Percentiles rank a stretch among this genome's conserved stretches.
These are phyloP conservation scores for Aphanomyces stellatus DNA, from an alignment of 352 stramenopile species.

Conservation along the genomic window DNA sequence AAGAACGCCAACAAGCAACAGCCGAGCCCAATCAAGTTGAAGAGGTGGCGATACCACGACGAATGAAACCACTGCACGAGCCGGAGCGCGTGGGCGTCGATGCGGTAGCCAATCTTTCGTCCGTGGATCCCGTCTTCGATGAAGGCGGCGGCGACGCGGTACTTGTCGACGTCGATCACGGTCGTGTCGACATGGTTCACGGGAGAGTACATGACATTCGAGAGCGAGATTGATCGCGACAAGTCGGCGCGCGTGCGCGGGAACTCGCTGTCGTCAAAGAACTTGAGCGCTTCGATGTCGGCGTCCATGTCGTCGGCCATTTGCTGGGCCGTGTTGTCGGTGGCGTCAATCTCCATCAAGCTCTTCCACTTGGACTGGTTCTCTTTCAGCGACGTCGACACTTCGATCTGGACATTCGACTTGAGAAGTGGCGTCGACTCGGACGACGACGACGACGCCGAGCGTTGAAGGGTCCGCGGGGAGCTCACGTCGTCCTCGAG, in stretches of 20 bases:
- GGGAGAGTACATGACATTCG: background rate
- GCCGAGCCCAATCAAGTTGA: slow-evolving; percentile 55
- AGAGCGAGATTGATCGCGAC: background rate
- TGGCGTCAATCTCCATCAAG: slow-evolving; percentile 60
- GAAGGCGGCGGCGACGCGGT: slow-evolving; percentile 65
- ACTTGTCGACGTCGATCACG: slow-evolving; percentile 50
- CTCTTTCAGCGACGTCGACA: slow-evolving; percentile 57
- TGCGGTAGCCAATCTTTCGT: slow-evolving; percentile 72
- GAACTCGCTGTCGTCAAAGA: slow-evolving; percentile 28
- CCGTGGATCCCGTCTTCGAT: slow-evolving; percentile 75
- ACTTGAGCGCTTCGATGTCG: slow-evolving; percentile 54
- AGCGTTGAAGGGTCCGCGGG: no score
- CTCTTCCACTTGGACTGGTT: slow-evolving; percentile 81
- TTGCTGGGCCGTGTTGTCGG: slow-evolving; percentile 73
- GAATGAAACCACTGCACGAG: slow-evolving; percentile 71
- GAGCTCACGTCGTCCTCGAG: no score
- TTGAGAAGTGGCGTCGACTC: slow-evolving; percentile 5
- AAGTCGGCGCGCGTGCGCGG: slow-evolving; percentile 32
- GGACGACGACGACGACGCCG: slow-evolving; percentile 20
- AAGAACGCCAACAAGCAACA: slow-evolving; percentile 60
- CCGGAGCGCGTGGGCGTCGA: slow-evolving; percentile 57
- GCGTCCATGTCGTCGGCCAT: slow-evolving; percentile 73
- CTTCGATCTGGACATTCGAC: slow-evolving; percentile 17
- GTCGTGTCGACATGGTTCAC: slow-evolving; percentile 18
- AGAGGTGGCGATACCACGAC: slow-evolving; percentile 53